Percentiles rank a stretch among this genome's conserved stretches.
Conservation (phyloP, 1,139 yeast genomes). For the Hemisphaericaspora xylanilytica region DNA sequence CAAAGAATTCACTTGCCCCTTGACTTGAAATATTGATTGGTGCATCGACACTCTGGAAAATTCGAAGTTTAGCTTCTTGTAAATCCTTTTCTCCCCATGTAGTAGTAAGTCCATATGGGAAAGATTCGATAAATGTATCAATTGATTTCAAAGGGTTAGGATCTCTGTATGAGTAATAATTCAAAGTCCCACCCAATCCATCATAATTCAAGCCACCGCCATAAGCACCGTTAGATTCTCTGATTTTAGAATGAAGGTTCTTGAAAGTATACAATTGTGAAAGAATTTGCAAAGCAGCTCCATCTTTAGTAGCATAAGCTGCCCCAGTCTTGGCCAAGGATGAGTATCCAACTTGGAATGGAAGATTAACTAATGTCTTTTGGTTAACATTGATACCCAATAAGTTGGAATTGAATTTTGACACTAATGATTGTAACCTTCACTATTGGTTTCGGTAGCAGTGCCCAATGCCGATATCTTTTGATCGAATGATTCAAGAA, state of each 20-base stretch:
- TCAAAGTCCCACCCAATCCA: slow-evolving; percentile 76
- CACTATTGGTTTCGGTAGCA: slow-evolving; percentile 6
- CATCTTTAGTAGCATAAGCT: slow-evolving; percentile 65
- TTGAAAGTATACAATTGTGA: slow-evolving; percentile 80
- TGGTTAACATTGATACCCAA: slow-evolving; percentile 11
- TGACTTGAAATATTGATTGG: slow-evolving; percentile 77
- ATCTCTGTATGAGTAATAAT: slow-evolving; percentile 89
- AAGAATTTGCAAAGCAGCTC: slow-evolving; percentile 81
- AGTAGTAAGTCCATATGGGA: slow-evolving; percentile 53
- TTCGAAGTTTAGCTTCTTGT: slow-evolving; percentile 84
- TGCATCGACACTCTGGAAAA: slow-evolving; percentile 90
- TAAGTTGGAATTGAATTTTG: slow-evolving; percentile 10
- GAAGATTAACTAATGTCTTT: slow-evolving; percentile 61
- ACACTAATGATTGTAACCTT: slow-evolving; percentile 13
- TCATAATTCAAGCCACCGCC: slow-evolving; percentile 92
- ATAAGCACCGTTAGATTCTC: slow-evolving; percentile 97
- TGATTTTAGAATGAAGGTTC: slow-evolving; percentile 80
- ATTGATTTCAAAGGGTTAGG: slow-evolving; percentile 80
- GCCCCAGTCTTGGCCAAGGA: slow-evolving; percentile 70
- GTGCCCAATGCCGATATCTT: slow-evolving; percentile 5
- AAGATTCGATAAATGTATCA: slow-evolving; percentile 57
- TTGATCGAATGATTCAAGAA: slow-evolving; percentile 36
- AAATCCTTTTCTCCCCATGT: slow-evolving; percentile 58
- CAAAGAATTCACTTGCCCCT: slow-evolving; percentile 62
- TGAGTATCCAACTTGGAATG: slow-evolving; percentile 87